phyloP scores from a whole-genome alignment of 208 protist species.

The Wallacemonas sp. region DNA sequence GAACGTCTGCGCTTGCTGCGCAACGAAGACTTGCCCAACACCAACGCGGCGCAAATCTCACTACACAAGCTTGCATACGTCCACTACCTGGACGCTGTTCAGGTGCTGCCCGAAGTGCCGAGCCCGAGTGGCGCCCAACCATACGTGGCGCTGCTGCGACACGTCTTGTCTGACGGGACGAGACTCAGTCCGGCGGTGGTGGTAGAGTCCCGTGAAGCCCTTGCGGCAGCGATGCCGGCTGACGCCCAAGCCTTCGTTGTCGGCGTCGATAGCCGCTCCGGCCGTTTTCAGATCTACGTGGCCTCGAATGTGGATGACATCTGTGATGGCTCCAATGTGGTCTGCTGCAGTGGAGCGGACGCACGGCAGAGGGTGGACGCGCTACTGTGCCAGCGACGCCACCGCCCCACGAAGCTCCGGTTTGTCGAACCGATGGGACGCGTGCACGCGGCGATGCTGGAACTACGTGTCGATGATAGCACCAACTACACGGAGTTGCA shows the following conservation, averaged over 20 bases:
- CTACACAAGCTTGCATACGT: slow-evolving; percentile 4
- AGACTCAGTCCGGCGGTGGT: not conserved
- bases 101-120: not conserved
- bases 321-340: slow-evolving; percentile 22
- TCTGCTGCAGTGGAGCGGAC: slow-evolving; percentile 4
- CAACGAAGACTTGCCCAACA: slow-evolving; percentile 11
- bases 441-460: slow-evolving; percentile 12
- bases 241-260: slow-evolving; percentile 1
- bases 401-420: slow-evolving; percentile 20
- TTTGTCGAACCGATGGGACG: slow-evolving; percentile 28
- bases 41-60: slow-evolving; percentile 4
- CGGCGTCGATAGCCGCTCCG: not conserved
- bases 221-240: slow-evolving; percentile 3
- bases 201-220: slow-evolving; percentile 4
- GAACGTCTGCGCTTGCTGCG: slow-evolving; percentile 34
- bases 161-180: not conserved
- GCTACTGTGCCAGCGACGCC: slow-evolving; percentile 19
- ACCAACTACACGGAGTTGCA: slow-evolving; percentile 29
- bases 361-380: not conserved
- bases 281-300: not conserved
- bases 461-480: slow-evolving; percentile 16
- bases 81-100: slow-evolving; percentile 2
- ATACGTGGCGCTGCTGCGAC: slow-evolving; percentile 7
- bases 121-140: not conserved
- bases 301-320: slow-evolving; percentile 9